Base-by-base conservation (phyloP, 2,329 filamentous ascomycete genomes). In the Annulohypoxylon truncatum region DNA sequence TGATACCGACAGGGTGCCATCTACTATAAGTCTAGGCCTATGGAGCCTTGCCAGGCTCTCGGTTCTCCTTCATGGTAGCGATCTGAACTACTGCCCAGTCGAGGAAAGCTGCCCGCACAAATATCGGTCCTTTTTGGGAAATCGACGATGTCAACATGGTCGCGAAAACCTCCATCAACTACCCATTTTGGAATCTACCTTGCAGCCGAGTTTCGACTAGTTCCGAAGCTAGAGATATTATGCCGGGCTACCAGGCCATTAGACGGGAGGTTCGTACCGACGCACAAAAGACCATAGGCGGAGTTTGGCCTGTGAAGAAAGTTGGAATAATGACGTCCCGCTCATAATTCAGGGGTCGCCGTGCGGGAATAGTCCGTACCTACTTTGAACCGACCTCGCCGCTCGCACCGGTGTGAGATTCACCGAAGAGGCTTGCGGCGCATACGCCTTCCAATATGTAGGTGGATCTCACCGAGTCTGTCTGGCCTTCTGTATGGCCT, bases 61-160 rank as follows among this genome's bases (percentile, higher is more conserved):
- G 55, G 51, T 58, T 69, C 35, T 62, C 35, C 6, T 60, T 61
- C 64, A 33, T 61, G 57, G 67, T 59, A 62, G 50, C 46, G 54
- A 54, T 47, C 53, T 50, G 35, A 57, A 57, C 57, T 67, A 62
- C 53, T 64, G 42, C 54, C 54, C 29, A 65, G 61, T 62, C 51
- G 50, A 67, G 64, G n/a, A 67, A 57, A 57, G 51, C n/a, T 26
- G 47, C 26, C 51, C 55, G 57, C 51, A 40, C 54, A 56, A 58
- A 56, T 61, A 59, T 64, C 61, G 61, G 67, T 57, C 64, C 61
- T 64, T 67, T 67, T 63, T 65, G 61, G 67, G 67, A 67, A 64
- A 52, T 60, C 29, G 46, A 53, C 44, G 18, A 46, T 59, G 44
- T 61, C 44, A 55, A 56, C 60, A 20, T 38, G 35, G 48, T 38